These are phyloP conservation scores for Heliamphora ciliata DNA, from an alignment of 179 eudicot species.

Conservation along the genomic window DNA sequence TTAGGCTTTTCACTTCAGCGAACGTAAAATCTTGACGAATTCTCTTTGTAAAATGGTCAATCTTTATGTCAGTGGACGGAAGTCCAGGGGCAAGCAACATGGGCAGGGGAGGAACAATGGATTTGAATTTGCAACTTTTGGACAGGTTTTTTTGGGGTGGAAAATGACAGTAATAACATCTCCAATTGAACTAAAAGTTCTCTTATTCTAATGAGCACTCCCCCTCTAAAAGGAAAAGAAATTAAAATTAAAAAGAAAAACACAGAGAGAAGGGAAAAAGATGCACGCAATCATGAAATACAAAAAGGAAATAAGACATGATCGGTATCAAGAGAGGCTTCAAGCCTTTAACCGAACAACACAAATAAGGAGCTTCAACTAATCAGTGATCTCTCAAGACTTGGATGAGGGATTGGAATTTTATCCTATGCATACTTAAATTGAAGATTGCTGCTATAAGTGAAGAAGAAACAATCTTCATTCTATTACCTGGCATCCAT, in stretches of 20 bases:
- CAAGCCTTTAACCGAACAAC: neutral
- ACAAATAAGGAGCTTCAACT: neutral
- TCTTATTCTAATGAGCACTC: neutral
- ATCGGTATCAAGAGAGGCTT: neutral
- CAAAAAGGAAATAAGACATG: neutral
- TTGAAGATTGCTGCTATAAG: slow-evolving; percentile 10
- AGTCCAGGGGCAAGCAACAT: neutral
- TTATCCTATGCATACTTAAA: neutral
- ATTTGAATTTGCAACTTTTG: neutral
- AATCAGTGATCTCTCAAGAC: neutral
- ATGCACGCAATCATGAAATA: neutral
- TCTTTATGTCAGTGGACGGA: too few relatives aligned
- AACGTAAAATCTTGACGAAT: too few relatives aligned
- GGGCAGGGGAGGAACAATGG: neutral
- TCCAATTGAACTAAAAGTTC: neutral
- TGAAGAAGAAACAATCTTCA: neutral
- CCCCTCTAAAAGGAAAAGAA: neutral
- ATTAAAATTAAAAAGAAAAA: too few relatives aligned
- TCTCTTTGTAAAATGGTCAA: too few relatives aligned
- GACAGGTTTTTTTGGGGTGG: neutral
- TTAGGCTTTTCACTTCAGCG: too few relatives aligned
- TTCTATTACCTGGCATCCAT: slow-evolving; percentile 76
- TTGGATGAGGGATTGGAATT: neutral
- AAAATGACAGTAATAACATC: neutral
- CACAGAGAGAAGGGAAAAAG: neutral